Evolutionary conservation across 2,329 filamentous ascomycete species (phyloP).

Genomic region (Elsinoe arachidis): DNA sequence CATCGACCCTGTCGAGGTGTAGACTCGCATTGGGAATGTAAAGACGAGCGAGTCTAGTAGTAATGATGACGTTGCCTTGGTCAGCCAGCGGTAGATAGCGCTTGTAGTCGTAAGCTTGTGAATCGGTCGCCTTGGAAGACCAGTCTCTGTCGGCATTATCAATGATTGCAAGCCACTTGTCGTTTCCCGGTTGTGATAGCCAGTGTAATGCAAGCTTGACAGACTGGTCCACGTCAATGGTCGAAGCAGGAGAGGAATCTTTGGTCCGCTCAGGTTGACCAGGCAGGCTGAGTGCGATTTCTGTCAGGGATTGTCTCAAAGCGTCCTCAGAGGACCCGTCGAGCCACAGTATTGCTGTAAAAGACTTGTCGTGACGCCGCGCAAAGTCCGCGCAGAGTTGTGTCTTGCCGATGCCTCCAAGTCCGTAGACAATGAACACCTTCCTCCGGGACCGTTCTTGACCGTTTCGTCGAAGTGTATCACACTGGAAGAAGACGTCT

Average conservation of each 20-base stretch:
- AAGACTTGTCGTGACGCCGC: conserved; percentile 19
- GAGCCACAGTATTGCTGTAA: conserved; percentile 28
- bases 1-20: too few species aligned
- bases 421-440: conserved; percentile 21
- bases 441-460: too few species aligned
- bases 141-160: conserved; percentile 28
- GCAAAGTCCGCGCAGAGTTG: conserved; percentile 22
- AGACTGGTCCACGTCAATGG: conserved; percentile 1
- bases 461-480: too few species aligned
- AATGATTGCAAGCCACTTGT: conserved; percentile 28
- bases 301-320: not conserved
- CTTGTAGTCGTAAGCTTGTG: conserved; percentile 14
- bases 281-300: not conserved
- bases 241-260: not conserved
- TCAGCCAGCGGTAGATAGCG: conserved; percentile 22
- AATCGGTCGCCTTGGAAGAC: conserved; percentile 1
- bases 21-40: too few species aligned
- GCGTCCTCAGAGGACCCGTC: conserved; percentile 17
- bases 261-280: not conserved
- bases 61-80: conserved; percentile 25
- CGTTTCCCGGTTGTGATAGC: conserved; percentile 23
- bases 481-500: too few species aligned
- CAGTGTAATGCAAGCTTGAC: too few species aligned
- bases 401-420: conserved; percentile 27
- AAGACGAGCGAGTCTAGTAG: too few species aligned